Evolutionary conservation across 192 early-diverging fungal genomes (phyloP).

Genomic region (Podila epigama): DNA sequence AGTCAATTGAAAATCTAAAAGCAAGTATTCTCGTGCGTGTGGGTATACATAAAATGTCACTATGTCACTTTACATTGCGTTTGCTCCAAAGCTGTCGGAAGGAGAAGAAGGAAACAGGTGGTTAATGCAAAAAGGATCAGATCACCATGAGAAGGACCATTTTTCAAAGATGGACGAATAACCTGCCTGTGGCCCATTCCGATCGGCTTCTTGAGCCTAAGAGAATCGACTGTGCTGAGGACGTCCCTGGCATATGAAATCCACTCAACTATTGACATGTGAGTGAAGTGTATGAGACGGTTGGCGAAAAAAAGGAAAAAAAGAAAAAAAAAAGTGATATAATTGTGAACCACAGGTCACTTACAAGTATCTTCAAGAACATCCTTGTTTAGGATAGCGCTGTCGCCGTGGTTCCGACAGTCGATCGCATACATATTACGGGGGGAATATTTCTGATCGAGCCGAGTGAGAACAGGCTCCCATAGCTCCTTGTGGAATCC

Average conservation of each 20-base stretch:
- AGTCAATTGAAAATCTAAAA: too few relatives aligned
- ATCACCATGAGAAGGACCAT: too few relatives aligned
- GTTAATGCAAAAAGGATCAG: too few relatives aligned
- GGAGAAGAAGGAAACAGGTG: neutral
- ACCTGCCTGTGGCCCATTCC: constrained; percentile 64
- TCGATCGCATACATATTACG: constrained; percentile 52
- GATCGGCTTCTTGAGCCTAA: constrained; percentile 19
- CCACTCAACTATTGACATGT: constrained; percentile 57
- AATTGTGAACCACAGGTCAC: neutral
- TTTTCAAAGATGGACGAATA: too few relatives aligned
- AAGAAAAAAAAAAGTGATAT: neutral
- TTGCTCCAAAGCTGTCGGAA: neutral
- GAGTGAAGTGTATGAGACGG: too few relatives aligned
- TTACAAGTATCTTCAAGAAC: constrained; percentile 29
- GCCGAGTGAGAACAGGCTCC: constrained; percentile 47
- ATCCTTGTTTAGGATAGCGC: constrained; percentile 52
- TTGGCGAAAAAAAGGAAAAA: too few relatives aligned
- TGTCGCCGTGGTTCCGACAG: constrained; percentile 60
- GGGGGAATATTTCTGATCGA: constrained; percentile 11
- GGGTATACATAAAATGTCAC: too few relatives aligned
- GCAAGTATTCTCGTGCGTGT: too few relatives aligned
- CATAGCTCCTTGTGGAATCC: constrained; percentile 62
- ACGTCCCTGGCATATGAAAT: constrained; percentile 51
- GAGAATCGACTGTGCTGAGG: constrained; percentile 38
- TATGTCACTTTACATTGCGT: neutral